Conservation (phyloP, 306 rosid species). For the Sophora flavescens region DNA sequence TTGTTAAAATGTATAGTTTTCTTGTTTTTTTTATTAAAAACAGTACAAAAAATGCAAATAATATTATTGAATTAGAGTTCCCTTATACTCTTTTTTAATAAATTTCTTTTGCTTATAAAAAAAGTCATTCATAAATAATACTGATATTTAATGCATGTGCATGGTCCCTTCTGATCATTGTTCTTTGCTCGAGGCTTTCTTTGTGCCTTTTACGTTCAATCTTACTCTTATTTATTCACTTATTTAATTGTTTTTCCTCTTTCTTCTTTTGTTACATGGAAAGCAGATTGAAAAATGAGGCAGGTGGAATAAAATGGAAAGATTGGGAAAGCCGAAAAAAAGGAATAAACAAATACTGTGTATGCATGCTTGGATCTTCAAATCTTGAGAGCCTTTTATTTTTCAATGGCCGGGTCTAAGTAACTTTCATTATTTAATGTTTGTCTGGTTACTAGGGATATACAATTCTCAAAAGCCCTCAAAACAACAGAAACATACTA, state of each 20-base stretch:
- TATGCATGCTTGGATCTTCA: slow-evolving; percentile 41
- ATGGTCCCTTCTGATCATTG: slow-evolving; percentile 39
- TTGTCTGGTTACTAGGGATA: slow-evolving; percentile 46
- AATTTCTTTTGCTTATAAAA: too few relatives aligned
- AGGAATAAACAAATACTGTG: slow-evolving; percentile 21
- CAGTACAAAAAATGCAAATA: too few relatives aligned
- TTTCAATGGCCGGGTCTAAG: slow-evolving; percentile 16
- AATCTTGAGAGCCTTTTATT: slow-evolving; percentile 29
- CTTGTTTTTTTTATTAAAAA: too few relatives aligned
- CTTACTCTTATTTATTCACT: not conserved
- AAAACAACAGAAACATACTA: slow-evolving; percentile 24
- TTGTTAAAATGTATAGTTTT: too few relatives aligned
- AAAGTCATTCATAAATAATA: slow-evolving; percentile 31
- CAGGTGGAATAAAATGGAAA: slow-evolving; percentile 38
- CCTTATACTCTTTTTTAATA: too few relatives aligned
- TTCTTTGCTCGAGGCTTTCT: slow-evolving; percentile 45
- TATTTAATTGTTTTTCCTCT: not conserved
- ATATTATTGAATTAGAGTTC: too few relatives aligned
- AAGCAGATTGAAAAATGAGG: slow-evolving; percentile 29
- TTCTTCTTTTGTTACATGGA: slow-evolving; percentile 42
- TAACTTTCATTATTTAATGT: slow-evolving; percentile 35
- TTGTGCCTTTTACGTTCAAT: slow-evolving; percentile 37
- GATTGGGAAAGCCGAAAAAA: slow-evolving; percentile 31
- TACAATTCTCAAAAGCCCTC: slow-evolving; percentile 40
- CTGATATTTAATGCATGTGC: slow-evolving; percentile 36